A percentile compares a stretch with the other conserved stretches of the same genome.
These are phyloP conservation scores for Aspergillus ustus DNA, from an alignment of 2,329 filamentous ascomycete species.

Conservation along the genomic window DNA sequence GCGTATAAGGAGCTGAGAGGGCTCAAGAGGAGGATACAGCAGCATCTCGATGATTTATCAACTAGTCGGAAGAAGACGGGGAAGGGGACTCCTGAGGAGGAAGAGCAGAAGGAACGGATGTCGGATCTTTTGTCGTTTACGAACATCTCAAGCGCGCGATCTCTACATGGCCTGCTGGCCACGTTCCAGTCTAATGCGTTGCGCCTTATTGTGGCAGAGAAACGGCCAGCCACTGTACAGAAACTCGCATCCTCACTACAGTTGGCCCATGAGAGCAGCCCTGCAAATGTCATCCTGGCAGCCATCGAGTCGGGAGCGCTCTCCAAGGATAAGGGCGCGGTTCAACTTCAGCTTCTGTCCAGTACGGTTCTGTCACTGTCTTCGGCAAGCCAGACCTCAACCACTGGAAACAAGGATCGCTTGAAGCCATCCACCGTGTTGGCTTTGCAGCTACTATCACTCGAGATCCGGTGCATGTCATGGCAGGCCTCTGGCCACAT, in stretches of 20 bases:
- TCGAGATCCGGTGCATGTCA: slow-evolving; percentile 47
- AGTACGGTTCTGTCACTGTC: slow-evolving; percentile 45
- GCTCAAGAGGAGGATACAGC: slow-evolving; percentile 43
- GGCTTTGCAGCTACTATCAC: slow-evolving; percentile 46
- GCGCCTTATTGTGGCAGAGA: slow-evolving; percentile 42
- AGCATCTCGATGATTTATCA: slow-evolving; percentile 31
- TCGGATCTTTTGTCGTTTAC: slow-evolving; percentile 43
- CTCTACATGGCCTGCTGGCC: slow-evolving; percentile 39
- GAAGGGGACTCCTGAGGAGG: slow-evolving; percentile 25
- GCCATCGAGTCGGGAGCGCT: slow-evolving; percentile 44
- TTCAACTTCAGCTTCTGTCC: slow-evolving; percentile 51
- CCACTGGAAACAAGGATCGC: slow-evolving; percentile 24
- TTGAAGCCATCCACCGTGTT: slow-evolving; percentile 38
- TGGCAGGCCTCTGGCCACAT: slow-evolving; percentile 49
- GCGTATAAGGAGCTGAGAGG: slow-evolving; percentile 47
- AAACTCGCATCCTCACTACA: slow-evolving; percentile 38
- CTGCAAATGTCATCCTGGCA: slow-evolving; percentile 43
- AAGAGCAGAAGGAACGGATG: slow-evolving; percentile 42
- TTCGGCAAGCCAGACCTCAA: slow-evolving; percentile 27
- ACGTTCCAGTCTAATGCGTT: slow-evolving; percentile 48
- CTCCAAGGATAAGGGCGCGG: slow-evolving; percentile 44
- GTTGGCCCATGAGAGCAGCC: slow-evolving; percentile 42
- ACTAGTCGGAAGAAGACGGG: slow-evolving; percentile 25
- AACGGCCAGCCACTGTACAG: slow-evolving; percentile 37
- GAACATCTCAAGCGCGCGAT: slow-evolving; percentile 31